Evolutionary conservation across 331 rosid species (phyloP), one percentile per base, ranked within the genome.

Genomic region (Erythrophleum ivorense): DNA sequence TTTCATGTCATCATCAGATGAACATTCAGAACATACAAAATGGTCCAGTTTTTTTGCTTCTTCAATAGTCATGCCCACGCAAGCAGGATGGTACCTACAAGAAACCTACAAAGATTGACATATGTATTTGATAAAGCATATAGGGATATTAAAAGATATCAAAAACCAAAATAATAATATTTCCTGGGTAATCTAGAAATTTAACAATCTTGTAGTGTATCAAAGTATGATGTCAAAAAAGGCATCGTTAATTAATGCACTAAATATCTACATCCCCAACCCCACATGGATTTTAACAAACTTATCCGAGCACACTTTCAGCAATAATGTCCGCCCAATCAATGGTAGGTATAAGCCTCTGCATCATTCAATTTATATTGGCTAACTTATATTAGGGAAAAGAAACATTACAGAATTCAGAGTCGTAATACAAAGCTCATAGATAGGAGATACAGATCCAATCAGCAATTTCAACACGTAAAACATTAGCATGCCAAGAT

Each of bases 11-110:
- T 80, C 92, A 59, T 87, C 91, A 24, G 94, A 79, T 49, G 84
- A 90, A 82, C 97, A 93, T 84, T 93, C 97, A 5, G 89, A 73
- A 75, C 97, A 93, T 57, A 90, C 84, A 85, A 90, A 93, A 72
- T 83, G 90, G 8, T 93, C 97, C 87, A 91, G 67, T 71, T 82
- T 89, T 82, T 93, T 93, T 8, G 97, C 97, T 70, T 87, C 93
- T 77, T 91, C 94, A 7, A 84, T 90, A 38, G 97, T 91, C 91
- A 91, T 88, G 66, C 85, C 91, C 86, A 93, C 86, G 38, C 97
- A 93, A 40, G 92, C 93, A 73, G 97, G 97, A 88, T 93, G 97
- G 65, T 90, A 93, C 97, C 97, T 93, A 76, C 64, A 82, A 73
- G 55, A 70, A 76, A 59, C 72, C 79, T 71, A 81, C 66, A 71